Base-by-base conservation (phyloP, 805 yeast genomes). In the Spencermartinsiella europaea region DNA sequence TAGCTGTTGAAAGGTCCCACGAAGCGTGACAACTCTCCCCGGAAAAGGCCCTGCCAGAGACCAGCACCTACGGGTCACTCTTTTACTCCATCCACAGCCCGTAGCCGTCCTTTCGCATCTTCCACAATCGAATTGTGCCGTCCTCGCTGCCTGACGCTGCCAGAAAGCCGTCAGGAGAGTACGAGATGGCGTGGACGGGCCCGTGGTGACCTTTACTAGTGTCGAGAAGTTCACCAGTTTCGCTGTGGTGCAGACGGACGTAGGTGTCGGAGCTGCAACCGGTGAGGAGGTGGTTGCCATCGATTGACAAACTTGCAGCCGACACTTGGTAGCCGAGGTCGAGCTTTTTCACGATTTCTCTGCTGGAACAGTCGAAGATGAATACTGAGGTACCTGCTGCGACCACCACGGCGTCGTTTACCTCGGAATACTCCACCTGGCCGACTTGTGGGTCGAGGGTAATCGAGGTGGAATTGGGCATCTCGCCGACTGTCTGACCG, bases 91-190 rank as follows among this genome's bases (percentile, higher is more conserved):
- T 21, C 68, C 68, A 64, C 35, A 64, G 46, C 2, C 68, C 68
- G 36, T 61, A 64, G 3, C 61, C 54, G 2, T 59, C 66, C 7
- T 38, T 40, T 8, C 42, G 48, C 38, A 90, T 80, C 60, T 83
- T 84, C 99, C 99, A 93, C n/a, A 93, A 72, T 54, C 99, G 74
- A 17, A 91, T 80, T 3, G 99, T 91, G 54, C 86, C 87, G 66
- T 93, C 99, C 96, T 98, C 95, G n/a, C 95, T 84, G 1, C 96
- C 95, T 45, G 93, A 81, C 2, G 96, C 98, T 45, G 90, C 73
- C 8, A 82, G 73, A 2, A 79, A 70, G 36, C 80, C 74, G 53
- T 79, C 85, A 58, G 89, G 95, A 38, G 97, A 95, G 63, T 91
- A 91, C 8, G 91, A 78, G 33, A 93, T 71, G 49, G 88, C 80